Base-by-base conservation (phyloP, 2,329 filamentous ascomycete genomes). In the Dryadomyces sulphureus region DNA sequence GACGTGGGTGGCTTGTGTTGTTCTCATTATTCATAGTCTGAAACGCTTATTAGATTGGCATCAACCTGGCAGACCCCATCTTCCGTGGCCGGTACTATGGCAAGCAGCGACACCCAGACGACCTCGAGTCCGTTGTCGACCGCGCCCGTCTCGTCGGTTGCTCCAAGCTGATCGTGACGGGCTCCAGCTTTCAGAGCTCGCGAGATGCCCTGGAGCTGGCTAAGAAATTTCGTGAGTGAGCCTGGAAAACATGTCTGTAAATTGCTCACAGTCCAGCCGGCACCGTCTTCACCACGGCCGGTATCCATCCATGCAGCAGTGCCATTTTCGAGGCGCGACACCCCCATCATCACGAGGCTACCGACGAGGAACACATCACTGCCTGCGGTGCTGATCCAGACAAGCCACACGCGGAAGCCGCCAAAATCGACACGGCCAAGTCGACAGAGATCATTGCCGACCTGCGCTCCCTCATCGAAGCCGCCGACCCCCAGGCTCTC, bases 21-120 rank as follows among this genome's bases (percentile, higher is more conserved):
- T 7, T 30, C 27, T n/a, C 16, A 17, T 16, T 6, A 1, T 17
- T 4, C 16, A 38, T 16, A 16, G 2, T n/a, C 14, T 32, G 11
- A 9, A 32, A 14, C 12, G 11, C 34, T 38, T 35, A 27, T 24
- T n/a, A 81, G 77, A 81, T 98, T 57, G 92, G 90, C 48, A 95
- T 98, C 70, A 98, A 98, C 62, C 75, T 98, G 46, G 84, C 89
- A 45, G 92, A 98, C 58, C 84, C 85, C 45, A 86, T 95, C 49
- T 98, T 90, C 62, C 75, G 77, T 41, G 92, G 92, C 43, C 65
- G 75, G 38, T 93, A 96, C 59, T 81, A 93, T 58, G 86, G 85
- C 56, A 88, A 80, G 50, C 72, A 84, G 54, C 65, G 69, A 22
- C 87, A 93, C 55, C 75, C 79, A 11, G 72, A 84, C 55, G 86